These are phyloP conservation scores for Roridomyces roridus DNA, from an alignment of 768 basidiomycete species.

Conservation along the genomic window DNA sequence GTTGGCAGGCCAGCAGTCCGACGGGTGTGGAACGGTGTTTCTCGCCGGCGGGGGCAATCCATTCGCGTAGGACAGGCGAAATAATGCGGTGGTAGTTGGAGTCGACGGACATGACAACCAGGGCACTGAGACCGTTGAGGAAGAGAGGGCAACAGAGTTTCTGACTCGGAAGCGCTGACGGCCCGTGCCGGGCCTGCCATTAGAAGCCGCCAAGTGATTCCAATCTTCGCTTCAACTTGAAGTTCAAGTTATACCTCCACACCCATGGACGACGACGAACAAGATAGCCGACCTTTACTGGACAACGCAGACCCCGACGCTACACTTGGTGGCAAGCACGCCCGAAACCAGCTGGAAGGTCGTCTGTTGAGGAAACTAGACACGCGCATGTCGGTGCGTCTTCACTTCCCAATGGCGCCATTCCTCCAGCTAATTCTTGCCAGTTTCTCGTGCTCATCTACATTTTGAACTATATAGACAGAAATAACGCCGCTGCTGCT, in stretches of 20 bases:
- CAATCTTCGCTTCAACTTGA: no score
- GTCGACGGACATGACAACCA: constrained; percentile 1
- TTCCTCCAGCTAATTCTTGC: neutral
- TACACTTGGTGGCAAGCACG: constrained; percentile 32
- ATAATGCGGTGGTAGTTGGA: constrained; percentile 64
- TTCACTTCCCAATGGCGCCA: no score
- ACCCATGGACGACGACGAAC: constrained; percentile 13
- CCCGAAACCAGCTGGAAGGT: constrained; percentile 35
- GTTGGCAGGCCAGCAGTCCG: constrained; percentile 81
- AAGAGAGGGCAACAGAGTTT: no score
- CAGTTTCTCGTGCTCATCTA: constrained; percentile 46
- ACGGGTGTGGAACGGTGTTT: constrained; percentile 65
- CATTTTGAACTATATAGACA: constrained; percentile 65
- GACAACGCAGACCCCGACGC: constrained; percentile 27
- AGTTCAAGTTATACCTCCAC: no score
- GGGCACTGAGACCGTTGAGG: neutral
- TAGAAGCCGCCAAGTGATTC: neutral
- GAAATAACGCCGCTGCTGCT: constrained; percentile 77
- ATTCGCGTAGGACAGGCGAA: constrained; percentile 53
- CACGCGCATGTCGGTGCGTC: constrained; percentile 45
- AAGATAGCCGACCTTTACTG: constrained; percentile 11
- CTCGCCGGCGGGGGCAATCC: constrained; percentile 23
- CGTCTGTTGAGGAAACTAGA: constrained; percentile 56
- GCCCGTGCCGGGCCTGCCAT: neutral
- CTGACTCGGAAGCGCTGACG: neutral